Evolutionary conservation across 305 asterid genomes (phyloP), one percentile per base, ranked within the genome.

Genomic region (Solanum aculeatissimum): DNA sequence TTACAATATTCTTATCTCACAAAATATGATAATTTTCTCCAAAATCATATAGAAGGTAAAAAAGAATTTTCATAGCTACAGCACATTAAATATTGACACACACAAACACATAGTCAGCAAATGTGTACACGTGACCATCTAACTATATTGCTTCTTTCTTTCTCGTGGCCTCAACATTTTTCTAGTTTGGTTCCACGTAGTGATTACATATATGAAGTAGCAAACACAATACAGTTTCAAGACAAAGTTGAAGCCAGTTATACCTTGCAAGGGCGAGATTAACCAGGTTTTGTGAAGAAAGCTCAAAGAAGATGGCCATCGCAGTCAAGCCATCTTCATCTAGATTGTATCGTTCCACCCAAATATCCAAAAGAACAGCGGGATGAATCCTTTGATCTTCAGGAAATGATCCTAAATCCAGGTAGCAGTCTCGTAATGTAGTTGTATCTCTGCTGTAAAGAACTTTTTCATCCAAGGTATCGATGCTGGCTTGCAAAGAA

Each of bases 301-400:
- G 89, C 58, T 86, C 83, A 38, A 60, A 27, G 23, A 88, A 89
- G 72, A n/a, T 82, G 68, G 19, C 42, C 58, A 85, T 55, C 29
- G 88, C 38, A 35, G 25, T 38, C 35, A 84, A 60, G 42, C 88
- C 88, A 10, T 85, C 87, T 69, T 78, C 88, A 71, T 85, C 85
- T 4, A 86, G 84, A 51, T 86, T 83, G 88, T 86, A 88, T 45
- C 85, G 27, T 74, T 88, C 91, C 58, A 79, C 85, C 91, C 91
- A 88, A 83, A 88, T 86, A 57, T 88, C 91, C 83, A 75, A 35
- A 57, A 88, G 87, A 71, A 84, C 58, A 29, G 87, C 45, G 32
- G 86, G 88, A 18, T 87, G 85, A 51, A 88, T 86, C 83, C 85
- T 84, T 38, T 86, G 89, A 54, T 85, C 88, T 88, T 85, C 88